Conservation (phyloP, 163 green algal species). For the Scenedesmus sp. region DNA sequence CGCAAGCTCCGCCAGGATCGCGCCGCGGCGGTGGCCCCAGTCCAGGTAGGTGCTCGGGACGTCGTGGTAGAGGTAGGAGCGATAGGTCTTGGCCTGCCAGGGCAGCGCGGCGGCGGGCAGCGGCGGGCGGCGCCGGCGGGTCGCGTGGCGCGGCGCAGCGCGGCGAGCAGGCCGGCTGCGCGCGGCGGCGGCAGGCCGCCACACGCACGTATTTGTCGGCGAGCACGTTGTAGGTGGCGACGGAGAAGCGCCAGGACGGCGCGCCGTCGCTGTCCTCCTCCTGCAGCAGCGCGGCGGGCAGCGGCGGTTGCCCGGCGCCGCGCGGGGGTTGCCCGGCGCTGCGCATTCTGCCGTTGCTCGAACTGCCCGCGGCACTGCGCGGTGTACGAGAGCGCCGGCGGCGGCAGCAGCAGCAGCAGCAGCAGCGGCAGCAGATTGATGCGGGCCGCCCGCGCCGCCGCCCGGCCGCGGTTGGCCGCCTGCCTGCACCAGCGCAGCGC, state of each 20-base stretch:
- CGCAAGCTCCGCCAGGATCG: slow-evolving; percentile 71
- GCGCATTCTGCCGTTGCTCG: too few relatives aligned
- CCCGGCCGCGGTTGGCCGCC: too few relatives aligned
- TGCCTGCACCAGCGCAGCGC: too few relatives aligned
- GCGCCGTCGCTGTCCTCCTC: background rate
- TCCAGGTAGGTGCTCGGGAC: slow-evolving; percentile 62
- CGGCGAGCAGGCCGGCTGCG: background rate
- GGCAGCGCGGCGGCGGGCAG: background rate
- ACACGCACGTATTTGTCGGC: slow-evolving; percentile 74
- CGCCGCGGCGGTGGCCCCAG: slow-evolving; percentile 57
- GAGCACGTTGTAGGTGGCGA: slow-evolving; percentile 83
- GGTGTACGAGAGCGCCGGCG: too few relatives aligned
- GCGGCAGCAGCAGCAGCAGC: too few relatives aligned
- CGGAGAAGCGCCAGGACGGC: slow-evolving; percentile 48
- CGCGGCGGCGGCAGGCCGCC: too few relatives aligned
- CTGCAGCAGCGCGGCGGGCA: slow-evolving; percentile 8
- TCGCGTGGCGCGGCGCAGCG: background rate
- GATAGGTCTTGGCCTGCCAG: slow-evolving; percentile 53
- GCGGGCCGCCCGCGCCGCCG: too few relatives aligned
- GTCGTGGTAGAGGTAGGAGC: slow-evolving; percentile 68
- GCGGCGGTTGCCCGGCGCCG: too few relatives aligned
- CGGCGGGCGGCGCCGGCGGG: background rate
- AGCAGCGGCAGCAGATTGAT: too few relatives aligned
- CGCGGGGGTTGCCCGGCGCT: too few relatives aligned
- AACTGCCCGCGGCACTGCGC: too few relatives aligned